Evolutionary conservation across 2,329 filamentous ascomycete species (phyloP), one percentile per base, ranked within the genome.

Genomic region (Lachnellula suecica): DNA sequence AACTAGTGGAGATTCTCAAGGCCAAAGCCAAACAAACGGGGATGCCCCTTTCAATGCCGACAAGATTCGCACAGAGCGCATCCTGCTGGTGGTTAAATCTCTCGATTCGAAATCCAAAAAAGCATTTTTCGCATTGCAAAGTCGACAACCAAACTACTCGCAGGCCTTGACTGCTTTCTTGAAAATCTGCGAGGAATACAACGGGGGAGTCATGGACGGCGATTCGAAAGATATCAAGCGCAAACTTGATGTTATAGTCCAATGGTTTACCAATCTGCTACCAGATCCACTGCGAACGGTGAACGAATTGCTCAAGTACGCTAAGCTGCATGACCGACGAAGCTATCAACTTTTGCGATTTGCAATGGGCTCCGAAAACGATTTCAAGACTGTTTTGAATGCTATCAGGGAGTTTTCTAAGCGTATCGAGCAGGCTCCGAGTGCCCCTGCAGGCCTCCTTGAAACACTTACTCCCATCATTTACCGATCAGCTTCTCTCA

Each of bases 371-470:
- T 84, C 89, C 3, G 88, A 93, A 57, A 92, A 88, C 63, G 94
- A 99, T 66, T 97, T 96, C 70, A 88, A 91, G 63, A 96, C 90
- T 35, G 90, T 97, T 41, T 83, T 87, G 57, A 90, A 92, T 63
- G 91, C 93, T 1, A 88, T 97, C 63, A 94, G 91, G 71, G 94
- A 99, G 73, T 76, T 97, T 34, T 83, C 85, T 40, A 94, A 91
- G 71, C 85, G 91, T 52, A 79, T 95, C 31, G 87, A 92, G 61
- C 79, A 82, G 49, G 82, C 82, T 20, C 76, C 85, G 42, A 79
- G 80, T 49, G 71, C 82, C 57, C 69, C 75, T n/a, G 63, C 71
- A n/a, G 75, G 76, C 24, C 77, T 94, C 43, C 73, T 95, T 3
- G 90, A 96, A 31, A 95, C 91, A 0, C 69, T 99, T 23, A 82